Base-by-base conservation (phyloP, 1,284 basidiomycete species). In the Pascua guehoae region DNA sequence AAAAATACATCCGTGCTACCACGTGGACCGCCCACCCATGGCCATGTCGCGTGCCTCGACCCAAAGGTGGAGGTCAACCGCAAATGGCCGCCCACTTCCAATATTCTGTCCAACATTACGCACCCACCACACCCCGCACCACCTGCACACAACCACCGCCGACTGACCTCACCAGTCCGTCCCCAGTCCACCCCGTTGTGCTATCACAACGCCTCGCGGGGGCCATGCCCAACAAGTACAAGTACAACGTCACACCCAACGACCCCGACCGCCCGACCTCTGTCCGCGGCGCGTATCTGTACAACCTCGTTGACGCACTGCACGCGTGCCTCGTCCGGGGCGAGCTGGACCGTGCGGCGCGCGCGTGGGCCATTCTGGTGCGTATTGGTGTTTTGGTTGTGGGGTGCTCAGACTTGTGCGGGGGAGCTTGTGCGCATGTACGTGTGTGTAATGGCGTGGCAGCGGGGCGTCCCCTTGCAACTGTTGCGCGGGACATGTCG, bases 361-460 rank as follows among this genome's bases (percentile, higher is more conserved):
- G 84, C 60, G 88, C 88, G 10, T 95, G 89, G 88, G 79, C 82
- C 37, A 87, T 93, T 56, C 82, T 94, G 41, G 82, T 84, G 41
- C 54, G 73, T 69, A n/a, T n/a, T n/a, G n/a, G 18, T 8, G 15
- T 17, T 52, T 24, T 37, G 11, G 12, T 52, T 16, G 42, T 45
- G 16, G 15, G 39, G 15, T 18, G 36, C 38, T 47, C 37, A 5
- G 17, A 41, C 41, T 32, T 41, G 51, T 45, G 50, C 12, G 40
- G n/a, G n/a, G n/a, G 38, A 7, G 32, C 16, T 5, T 24, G 7
- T 24, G 18, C 5, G n/a, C n/a, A n/a, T n/a, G n/a, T n/a, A n/a
- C n/a, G n/a, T n/a, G 41, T n/a, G 10, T 44, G 36, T 16, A 24
- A 12, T 39, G 4, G 24, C 24, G 24, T 32, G 24, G 24, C 4